Base-by-base conservation (phyloP, 257 asterid species). In the Nicotiana sylvestris region DNA sequence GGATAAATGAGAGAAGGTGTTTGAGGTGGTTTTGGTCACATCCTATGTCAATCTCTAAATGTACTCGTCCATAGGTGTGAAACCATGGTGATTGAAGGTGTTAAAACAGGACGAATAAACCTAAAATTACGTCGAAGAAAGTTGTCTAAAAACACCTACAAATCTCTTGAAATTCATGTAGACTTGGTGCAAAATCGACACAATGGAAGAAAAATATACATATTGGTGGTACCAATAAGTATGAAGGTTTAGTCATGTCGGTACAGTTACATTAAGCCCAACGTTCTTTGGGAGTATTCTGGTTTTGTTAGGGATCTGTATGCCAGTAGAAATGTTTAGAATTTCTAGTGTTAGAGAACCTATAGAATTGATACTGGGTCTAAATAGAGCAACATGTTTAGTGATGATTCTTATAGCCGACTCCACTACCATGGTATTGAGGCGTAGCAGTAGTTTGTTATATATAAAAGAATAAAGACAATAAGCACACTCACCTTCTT, bases 401-500 rank as follows among this genome's bases (percentile, higher is more conserved):
- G 9, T 6, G 72, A 66, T 0, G 9, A 30, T 66, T 6, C 72
- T 13, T 30, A 30, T 66, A 30, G 72, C 10, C 1, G 11, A 66
- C 46, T n/a, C n/a, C 72, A 29, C 70, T 27, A 65, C 3, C 39
- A 29, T 30, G n/a, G 4, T 30, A 30, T 30, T 12, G 72, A 30
- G 21, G 43, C 21, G 18, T 30, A 30, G n/a, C 11, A 11, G 39
- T 3, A 4, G 61, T 4, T 56, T 0, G 21, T 21, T 21, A 21
- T 56, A 56, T 56, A 16, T 16, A 56, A 66, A 66, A 15, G 72
- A 66, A 13, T 27, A 65, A 66, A 30, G 72, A 17, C 10, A 77
- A 35, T 29, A 55, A 77, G n/a, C 18, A 64, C 58, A 66, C 72
- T 32, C 55, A 96, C 99, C 98, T 94, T 96, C 88, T 92, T 96